Conservation (phyloP, 2,329 filamentous ascomycete species). For the Aspergillus piperis region DNA sequence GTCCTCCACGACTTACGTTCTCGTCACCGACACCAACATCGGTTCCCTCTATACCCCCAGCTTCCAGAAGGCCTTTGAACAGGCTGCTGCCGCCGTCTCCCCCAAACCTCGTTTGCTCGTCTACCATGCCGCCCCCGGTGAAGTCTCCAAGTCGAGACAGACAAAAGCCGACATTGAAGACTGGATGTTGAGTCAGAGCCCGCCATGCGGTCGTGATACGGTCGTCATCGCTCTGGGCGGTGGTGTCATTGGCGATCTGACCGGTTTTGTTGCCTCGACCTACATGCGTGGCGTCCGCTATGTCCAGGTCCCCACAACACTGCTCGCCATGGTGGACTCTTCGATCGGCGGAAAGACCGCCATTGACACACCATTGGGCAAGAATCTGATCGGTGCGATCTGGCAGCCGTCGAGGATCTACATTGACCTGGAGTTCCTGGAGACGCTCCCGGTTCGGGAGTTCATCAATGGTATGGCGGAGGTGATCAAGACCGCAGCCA, state of each 20-base stretch:
- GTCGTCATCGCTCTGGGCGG: slow-evolving; percentile 93
- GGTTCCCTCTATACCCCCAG: slow-evolving; percentile 74
- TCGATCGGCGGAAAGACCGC: slow-evolving; percentile 98
- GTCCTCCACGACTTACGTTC: slow-evolving; percentile 85
- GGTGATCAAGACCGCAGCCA: slow-evolving; percentile 95
- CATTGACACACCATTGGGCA: slow-evolving; percentile 92
- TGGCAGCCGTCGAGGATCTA: slow-evolving; percentile 96
- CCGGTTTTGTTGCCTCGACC: slow-evolving; percentile 93
- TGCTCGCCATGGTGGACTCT: slow-evolving; percentile 97
- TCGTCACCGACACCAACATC: slow-evolving; percentile 96
- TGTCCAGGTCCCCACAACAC: slow-evolving; percentile 92
- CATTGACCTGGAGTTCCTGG: slow-evolving; percentile 88
- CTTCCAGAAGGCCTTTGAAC: slow-evolving; percentile 69
- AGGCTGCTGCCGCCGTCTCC: slow-evolving; percentile 47
- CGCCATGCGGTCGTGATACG: slow-evolving; percentile 87
- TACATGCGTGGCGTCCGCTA: slow-evolving; percentile 98
- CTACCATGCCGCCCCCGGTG: slow-evolving; percentile 84
- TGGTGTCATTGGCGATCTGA: slow-evolving; percentile 97
- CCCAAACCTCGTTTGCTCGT: slow-evolving; percentile 71
- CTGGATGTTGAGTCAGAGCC: slow-evolving; percentile 84
- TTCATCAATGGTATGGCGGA: slow-evolving; percentile 99
- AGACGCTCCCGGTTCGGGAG: slow-evolving; percentile 85
- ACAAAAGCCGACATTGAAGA: slow-evolving; percentile 97
- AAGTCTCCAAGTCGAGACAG: slow-evolving; percentile 88
- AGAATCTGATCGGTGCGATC: slow-evolving; percentile 93